Evolutionary conservation across 2,329 filamentous ascomycete genomes (phyloP).

Genomic region (Nannizziopsis barbatae): DNA sequence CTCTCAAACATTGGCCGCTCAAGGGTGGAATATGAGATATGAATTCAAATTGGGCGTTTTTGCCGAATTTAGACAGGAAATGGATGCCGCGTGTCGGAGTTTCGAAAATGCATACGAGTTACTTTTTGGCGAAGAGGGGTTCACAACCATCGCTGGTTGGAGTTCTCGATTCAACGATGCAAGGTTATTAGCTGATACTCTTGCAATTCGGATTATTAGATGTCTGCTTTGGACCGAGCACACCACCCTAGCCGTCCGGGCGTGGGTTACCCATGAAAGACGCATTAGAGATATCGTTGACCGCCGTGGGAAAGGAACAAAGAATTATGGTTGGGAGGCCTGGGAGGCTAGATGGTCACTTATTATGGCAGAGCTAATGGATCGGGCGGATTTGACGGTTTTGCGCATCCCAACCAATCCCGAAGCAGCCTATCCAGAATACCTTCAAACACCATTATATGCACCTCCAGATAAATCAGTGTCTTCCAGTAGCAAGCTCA

Average conservation of each 20-base stretch:
- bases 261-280: slow-evolving; percentile 67
- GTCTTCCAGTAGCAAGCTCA: slow-evolving; percentile 39
- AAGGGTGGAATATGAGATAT: slow-evolving; percentile 88
- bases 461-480: slow-evolving; percentile 43
- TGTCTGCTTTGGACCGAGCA: slow-evolving; percentile 72
- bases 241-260: slow-evolving; percentile 65
- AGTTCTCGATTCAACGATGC: slow-evolving; percentile 83
- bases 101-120: slow-evolving; percentile 81
- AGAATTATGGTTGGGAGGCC: slow-evolving; percentile 85
- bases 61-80: slow-evolving; percentile 85
- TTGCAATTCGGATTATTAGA: slow-evolving; percentile 69
- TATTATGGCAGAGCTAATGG: slow-evolving; percentile 50
- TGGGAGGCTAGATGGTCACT: slow-evolving; percentile 71
- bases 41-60: slow-evolving; percentile 88
- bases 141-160: slow-evolving; percentile 84
- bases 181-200: slow-evolving; percentile 70
- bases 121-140: slow-evolving; percentile 68
- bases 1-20: slow-evolving; percentile 70
- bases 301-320: slow-evolving; percentile 68
- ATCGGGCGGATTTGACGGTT: slow-evolving; percentile 40
- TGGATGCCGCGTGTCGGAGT: slow-evolving; percentile 73
- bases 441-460: slow-evolving; percentile 30
- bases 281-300: slow-evolving; percentile 68
- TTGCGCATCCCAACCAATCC: slow-evolving; percentile 30
- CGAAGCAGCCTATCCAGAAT: slow-evolving; percentile 6